phyloP scores from a whole-genome alignment of 257 asterid species.

The Verbascum thapsus region DNA sequence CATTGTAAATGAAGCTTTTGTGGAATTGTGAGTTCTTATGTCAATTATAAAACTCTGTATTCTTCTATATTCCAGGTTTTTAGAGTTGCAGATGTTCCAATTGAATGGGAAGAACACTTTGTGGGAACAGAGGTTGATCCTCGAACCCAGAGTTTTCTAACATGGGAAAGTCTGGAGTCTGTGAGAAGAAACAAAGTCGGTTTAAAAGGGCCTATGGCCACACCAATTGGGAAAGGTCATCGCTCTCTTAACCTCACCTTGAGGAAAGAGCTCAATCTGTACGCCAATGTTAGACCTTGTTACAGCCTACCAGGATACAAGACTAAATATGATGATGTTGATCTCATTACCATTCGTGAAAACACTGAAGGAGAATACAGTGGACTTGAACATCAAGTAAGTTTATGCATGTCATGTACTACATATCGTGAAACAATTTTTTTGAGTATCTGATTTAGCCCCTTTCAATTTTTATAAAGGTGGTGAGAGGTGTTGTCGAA shows the following conservation, averaged over 20 bases:
- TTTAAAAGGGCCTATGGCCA: constrained; percentile 96
- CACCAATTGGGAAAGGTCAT: constrained; percentile 96
- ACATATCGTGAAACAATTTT: constrained; percentile 4
- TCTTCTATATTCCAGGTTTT: constrained; percentile 50
- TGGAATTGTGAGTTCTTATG: background rate
- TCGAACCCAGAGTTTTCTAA: constrained; percentile 89
- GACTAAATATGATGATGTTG: constrained; percentile 86
- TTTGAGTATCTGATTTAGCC: constrained; percentile 20
- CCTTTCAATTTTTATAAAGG: constrained; percentile 48
- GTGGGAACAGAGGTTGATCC: constrained; percentile 91
- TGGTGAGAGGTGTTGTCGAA: constrained; percentile 98
- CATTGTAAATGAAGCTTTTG: constrained; percentile 6
- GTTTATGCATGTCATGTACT: background rate
- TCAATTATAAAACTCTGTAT: constrained; percentile 14
- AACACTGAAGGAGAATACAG: constrained; percentile 65
- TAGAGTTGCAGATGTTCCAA: constrained; percentile 79
- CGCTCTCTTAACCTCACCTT: constrained; percentile 94
- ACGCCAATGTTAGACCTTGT: constrained; percentile 97
- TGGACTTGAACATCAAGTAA: constrained; percentile 69
- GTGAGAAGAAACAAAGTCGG: constrained; percentile 86
- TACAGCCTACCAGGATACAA: constrained; percentile 94
- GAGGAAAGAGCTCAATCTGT: constrained; percentile 90
- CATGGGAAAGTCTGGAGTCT: constrained; percentile 98
- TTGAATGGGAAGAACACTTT: constrained; percentile 95
- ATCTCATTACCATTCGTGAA: constrained; percentile 77